Base-by-base conservation (phyloP, 345 rosid species). In the Rhodamnia argentea region DNA sequence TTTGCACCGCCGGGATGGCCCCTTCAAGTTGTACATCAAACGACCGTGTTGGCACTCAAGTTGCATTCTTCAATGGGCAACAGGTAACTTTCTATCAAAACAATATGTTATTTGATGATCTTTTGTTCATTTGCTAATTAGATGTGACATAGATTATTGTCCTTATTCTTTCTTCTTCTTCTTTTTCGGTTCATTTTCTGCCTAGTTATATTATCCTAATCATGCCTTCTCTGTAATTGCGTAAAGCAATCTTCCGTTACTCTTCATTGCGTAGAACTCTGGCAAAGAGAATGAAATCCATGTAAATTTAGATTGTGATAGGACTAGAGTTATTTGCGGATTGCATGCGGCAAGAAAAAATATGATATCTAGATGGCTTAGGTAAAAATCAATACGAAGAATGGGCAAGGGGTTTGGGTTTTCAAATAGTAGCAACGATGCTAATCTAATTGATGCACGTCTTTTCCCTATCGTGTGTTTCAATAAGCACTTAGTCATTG, bases 11-110 rank as follows among this genome's bases (percentile, higher is more conserved):
- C 29, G 13, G 12, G 6, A 58, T 0, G 6, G 15, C 62, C 26
- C 62, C 15, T 58, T 58, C 1, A 0, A 2, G 15, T 0, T 1
- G 29, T 58, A 4, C 2, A 58, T 26, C 3, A 0, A 2, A 26
- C 3, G 1, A 12, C 62, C 62, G 8, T 23, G n/a, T 56, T 56
- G 59, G 13, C 4, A 23, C 15, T 58, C 62, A 58, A 58, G 7
- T 2, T 11, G 7, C 5, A 26, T 58, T 58, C 15, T 58, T 58
- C 29, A 58, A 58, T 1, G 29, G 62, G 55, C 20, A 53, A 26
- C 62, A 58, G 62, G 62, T 58, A 58, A 58, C 3, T 26, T 58
- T 58, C 6, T 58, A 58, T 58, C 29, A 26, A 58, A n/a, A 11
- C 29, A 58, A 26, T 24, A 2, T 11, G 10, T 5, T 57, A 24